These are phyloP conservation scores for Mycena filopes DNA, from an alignment of 768 basidiomycete genomes.

Conservation along the genomic window DNA sequence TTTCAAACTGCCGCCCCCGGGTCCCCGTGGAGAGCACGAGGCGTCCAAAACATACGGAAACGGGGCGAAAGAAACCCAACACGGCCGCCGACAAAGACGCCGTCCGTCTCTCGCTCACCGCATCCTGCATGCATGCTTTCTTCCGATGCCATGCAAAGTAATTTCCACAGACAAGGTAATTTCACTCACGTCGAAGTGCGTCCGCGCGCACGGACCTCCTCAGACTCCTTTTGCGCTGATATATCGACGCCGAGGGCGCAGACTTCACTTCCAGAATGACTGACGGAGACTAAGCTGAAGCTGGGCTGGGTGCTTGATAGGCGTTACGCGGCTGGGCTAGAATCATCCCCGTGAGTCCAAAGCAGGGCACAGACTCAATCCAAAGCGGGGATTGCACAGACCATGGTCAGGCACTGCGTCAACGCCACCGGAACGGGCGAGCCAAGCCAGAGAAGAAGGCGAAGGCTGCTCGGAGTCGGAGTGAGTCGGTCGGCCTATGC, in stretches of 20 bases:
- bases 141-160: slow-evolving; percentile 8
- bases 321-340: too few species aligned
- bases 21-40: slow-evolving; percentile 27
- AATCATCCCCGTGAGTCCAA: too few species aligned
- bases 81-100: slow-evolving; percentile 15
- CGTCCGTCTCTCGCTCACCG: slow-evolving; percentile 1
- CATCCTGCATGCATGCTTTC: slow-evolving; percentile 20
- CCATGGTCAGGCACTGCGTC: slow-evolving; percentile 13
- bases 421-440: slow-evolving; percentile 23
- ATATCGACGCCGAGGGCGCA: slow-evolving; percentile 13
- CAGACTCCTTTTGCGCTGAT: slow-evolving; percentile 24
- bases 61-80: neutral
- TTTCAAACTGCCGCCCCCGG: slow-evolving; percentile 5
- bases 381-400: too few species aligned
- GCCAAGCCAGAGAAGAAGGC: slow-evolving; percentile 19
- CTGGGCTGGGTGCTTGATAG: slow-evolving; percentile 1
- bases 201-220: neutral
- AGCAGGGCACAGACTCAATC: too few species aligned
- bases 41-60: slow-evolving; percentile 19
- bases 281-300: slow-evolving; percentile 3
- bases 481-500: slow-evolving; percentile 5
- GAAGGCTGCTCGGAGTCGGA: slow-evolving; percentile 12
- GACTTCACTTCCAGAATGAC: slow-evolving; percentile 19
- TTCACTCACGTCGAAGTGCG: slow-evolving; percentile 16
- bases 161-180: slow-evolving; percentile 10